Percentiles rank a stretch among this genome's conserved stretches.
phyloP scores from a whole-genome alignment of 1,139 yeast genomes.

The Kodamaea anthophila region DNA sequence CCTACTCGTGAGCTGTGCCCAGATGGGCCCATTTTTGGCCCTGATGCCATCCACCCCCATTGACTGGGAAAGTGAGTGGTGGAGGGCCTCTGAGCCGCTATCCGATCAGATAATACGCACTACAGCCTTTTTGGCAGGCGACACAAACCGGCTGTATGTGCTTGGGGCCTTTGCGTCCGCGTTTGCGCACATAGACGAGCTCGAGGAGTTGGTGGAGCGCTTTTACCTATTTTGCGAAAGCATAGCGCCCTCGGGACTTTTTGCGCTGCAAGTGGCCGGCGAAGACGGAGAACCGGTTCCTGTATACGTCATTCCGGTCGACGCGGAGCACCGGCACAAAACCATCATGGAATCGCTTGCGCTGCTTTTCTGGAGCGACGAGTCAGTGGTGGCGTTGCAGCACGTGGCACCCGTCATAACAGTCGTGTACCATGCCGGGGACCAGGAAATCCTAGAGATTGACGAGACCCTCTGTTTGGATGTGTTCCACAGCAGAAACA shows the following conservation, averaged over 20 bases:
- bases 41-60: slow-evolving; percentile 1
- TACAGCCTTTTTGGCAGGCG: slow-evolving; percentile 16
- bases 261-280: slow-evolving; percentile 11
- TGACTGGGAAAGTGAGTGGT: slow-evolving; percentile 5
- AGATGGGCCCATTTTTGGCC: slow-evolving; percentile 2
- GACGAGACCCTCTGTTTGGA: slow-evolving; percentile 29
- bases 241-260: slow-evolving; percentile 10
- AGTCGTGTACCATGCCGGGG: slow-evolving; percentile 21
- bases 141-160: slow-evolving; percentile 18
- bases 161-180: slow-evolving; percentile 10
- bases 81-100: slow-evolving; percentile 12
- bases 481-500: slow-evolving; percentile 21
- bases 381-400: slow-evolving; percentile 22
- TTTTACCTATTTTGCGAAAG: slow-evolving; percentile 15
- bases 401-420: slow-evolving; percentile 30
- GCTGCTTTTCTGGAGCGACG: slow-evolving; percentile 34
- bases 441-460: slow-evolving; percentile 17
- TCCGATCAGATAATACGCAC: slow-evolving; percentile 19
- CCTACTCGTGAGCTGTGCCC: slow-evolving; percentile 16
- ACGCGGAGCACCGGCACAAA: slow-evolving; percentile 24
- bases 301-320: slow-evolving; percentile 24
- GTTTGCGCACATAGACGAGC: slow-evolving; percentile 16
- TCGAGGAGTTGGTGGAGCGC: slow-evolving; percentile 28
- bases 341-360: slow-evolving; percentile 28
- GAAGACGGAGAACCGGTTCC: slow-evolving; percentile 3